Percentiles rank a stretch among this genome's conserved stretches.
Evolutionary conservation across 2,329 filamentous ascomycete species (phyloP).

Genomic region (Alternaria angustiovoidea): DNA sequence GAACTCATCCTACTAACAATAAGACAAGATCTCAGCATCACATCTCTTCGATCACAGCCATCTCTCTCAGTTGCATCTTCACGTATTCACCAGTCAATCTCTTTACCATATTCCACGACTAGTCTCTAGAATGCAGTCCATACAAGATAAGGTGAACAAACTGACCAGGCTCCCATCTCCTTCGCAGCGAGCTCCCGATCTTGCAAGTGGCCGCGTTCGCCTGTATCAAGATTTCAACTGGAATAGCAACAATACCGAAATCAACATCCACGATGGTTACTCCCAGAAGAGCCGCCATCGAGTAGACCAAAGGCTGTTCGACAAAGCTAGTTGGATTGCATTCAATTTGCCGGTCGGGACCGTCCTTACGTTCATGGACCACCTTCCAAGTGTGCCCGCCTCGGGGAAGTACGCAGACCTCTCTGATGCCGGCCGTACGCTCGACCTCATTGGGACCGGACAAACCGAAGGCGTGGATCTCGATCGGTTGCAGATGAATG

Average conservation of each 20-base stretch:
- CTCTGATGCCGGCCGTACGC: background rate
- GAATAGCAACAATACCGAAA: background rate
- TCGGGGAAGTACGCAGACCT: background rate
- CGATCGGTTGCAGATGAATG: background rate
- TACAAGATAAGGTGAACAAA: background rate
- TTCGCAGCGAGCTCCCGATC: background rate
- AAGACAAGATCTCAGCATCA: background rate
- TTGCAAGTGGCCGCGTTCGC: background rate
- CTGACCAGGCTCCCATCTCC: background rate
- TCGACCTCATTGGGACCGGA: background rate
- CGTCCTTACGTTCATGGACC: background rate
- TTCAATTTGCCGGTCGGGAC: background rate
- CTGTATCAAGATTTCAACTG: background rate
- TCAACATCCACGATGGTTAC: background rate
- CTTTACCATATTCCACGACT: too few relatives aligned
- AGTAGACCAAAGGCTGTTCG: background rate
- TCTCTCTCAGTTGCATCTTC: background rate
- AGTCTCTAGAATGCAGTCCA: background rate
- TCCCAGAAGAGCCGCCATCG: too few relatives aligned
- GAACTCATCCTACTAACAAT: background rate
- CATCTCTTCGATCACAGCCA: background rate
- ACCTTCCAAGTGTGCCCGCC: background rate
- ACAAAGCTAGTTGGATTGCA: background rate
- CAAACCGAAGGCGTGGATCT: background rate
- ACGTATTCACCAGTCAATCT: too few relatives aligned